These are phyloP conservation scores for Globisporangium apiculatum DNA, from an alignment of 352 stramenopile genomes.

Conservation along the genomic window DNA sequence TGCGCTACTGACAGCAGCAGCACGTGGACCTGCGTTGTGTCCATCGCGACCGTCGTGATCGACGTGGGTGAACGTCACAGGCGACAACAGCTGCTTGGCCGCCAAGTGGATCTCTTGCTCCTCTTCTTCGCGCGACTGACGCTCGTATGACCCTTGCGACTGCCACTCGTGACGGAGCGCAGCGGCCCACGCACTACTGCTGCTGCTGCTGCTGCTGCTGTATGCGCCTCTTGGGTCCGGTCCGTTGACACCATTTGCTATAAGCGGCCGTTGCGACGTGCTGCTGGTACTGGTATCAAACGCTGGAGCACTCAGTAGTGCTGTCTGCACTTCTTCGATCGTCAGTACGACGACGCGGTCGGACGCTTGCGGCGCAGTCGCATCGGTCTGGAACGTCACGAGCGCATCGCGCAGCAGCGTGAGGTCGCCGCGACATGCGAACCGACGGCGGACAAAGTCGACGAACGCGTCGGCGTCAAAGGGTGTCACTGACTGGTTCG, in stretches of 20 bases:
- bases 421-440: conserved; percentile 26
- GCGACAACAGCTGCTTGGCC: conserved; percentile 14
- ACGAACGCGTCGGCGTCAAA: conserved; percentile 20
- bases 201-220: not conserved
- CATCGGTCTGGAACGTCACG: conserved; percentile 11
- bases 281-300: not conserved
- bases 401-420: conserved; percentile 19
- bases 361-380: not conserved
- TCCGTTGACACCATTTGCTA: no score
- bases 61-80: conserved; percentile 12
- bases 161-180: not conserved
- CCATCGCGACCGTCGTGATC: conserved; percentile 4
- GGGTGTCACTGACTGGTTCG: not conserved
- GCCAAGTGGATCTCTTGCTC: conserved; percentile 17
- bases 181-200: not conserved
- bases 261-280: not conserved
- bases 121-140: conserved; percentile 9
- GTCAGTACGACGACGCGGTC: conserved; percentile 11
- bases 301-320: not conserved
- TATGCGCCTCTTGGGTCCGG: not conserved
- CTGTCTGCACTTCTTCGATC: conserved; percentile 10
- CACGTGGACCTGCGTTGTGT: not conserved
- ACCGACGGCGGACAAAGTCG: conserved; percentile 23
- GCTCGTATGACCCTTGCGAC: conserved; percentile 3
- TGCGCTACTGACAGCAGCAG: not conserved